Conservation (phyloP, 352 stramenopile species). For the Achlya hypogyna region DNA sequence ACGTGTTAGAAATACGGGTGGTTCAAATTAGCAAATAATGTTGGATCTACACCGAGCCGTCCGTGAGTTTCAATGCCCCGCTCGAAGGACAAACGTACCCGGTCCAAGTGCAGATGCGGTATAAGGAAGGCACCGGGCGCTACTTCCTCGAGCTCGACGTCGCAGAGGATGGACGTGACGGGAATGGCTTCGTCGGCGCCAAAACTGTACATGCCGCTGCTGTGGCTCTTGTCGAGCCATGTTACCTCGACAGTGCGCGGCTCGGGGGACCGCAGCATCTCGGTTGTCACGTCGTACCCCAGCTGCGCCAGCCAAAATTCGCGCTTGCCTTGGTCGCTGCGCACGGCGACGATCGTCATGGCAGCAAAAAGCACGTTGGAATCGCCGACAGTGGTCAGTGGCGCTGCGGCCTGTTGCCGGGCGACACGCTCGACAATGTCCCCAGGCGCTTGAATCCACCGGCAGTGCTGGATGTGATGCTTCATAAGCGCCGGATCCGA, state of each 20-base stretch:
- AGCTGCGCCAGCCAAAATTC: conserved; percentile 18
- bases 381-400: neutral
- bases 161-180: neutral
- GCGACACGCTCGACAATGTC: neutral
- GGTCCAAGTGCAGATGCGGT: conserved; percentile 10
- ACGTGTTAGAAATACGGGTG: neutral
- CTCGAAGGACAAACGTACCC: conserved; percentile 2
- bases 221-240: conserved; percentile 5
- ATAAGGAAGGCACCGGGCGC: conserved; percentile 9
- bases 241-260: conserved; percentile 12
- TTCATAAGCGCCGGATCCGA: conserved; percentile 5
- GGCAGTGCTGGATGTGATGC: conserved; percentile 1
- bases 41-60: neutral
- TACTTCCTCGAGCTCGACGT: conserved; percentile 8
- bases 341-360: conserved; percentile 9
- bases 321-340: neutral
- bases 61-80: too few relatives aligned
- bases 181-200: conserved; percentile 1
- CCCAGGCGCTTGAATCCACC: neutral
- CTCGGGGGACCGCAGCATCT: neutral
- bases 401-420: neutral
- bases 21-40: neutral
- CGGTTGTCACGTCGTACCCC: conserved; percentile 11
- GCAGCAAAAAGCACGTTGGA: neutral
- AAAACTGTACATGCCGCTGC: conserved; percentile 1